Evolutionary conservation across 2,329 filamentous ascomycete genomes (phyloP).

Genomic region (Colletotrichum noveboracense): DNA sequence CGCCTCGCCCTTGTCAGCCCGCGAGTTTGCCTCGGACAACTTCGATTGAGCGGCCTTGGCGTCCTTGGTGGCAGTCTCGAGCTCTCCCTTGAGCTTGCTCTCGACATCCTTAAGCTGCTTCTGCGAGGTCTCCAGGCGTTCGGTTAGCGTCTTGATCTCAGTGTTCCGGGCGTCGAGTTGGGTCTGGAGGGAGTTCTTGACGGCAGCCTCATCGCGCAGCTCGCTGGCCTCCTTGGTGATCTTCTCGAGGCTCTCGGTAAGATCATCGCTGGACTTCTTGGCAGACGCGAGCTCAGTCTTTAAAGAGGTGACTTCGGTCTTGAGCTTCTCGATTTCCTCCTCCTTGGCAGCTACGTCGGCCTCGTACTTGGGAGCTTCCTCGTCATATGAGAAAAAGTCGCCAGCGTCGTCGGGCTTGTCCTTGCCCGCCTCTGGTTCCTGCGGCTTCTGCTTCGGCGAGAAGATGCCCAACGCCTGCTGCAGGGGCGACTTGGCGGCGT

Average conservation of each 20-base stretch:
- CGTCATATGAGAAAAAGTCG: slow-evolving; percentile 92
- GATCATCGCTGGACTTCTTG: slow-evolving; percentile 72
- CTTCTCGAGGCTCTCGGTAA: slow-evolving; percentile 71
- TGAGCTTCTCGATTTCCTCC: slow-evolving; percentile 73
- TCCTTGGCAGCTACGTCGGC: slow-evolving; percentile 73
- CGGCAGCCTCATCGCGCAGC: slow-evolving; percentile 42
- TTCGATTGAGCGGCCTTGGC: slow-evolving; percentile 30
- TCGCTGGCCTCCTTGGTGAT: slow-evolving; percentile 67
- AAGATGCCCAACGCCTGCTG: slow-evolving; percentile 54
- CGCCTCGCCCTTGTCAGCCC: slow-evolving; percentile 32
- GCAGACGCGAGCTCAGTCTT: slow-evolving; percentile 74
- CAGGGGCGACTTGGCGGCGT: slow-evolving; percentile 49
- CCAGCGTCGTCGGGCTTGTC: slow-evolving; percentile 45
- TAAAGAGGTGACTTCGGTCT: slow-evolving; percentile 70
- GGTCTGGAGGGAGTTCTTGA: slow-evolving; percentile 51
- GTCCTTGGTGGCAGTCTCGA: slow-evolving; percentile 30
- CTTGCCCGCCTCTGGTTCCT: slow-evolving; percentile 31
- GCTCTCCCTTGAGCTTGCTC: slow-evolving; percentile 30
- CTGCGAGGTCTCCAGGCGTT: slow-evolving; percentile 49
- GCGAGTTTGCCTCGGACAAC: slow-evolving; percentile 27
- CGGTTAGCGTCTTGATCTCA: slow-evolving; percentile 56
- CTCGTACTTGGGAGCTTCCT: slow-evolving; percentile 83
- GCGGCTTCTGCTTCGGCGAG: slow-evolving; percentile 50
- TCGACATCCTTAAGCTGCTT: slow-evolving; percentile 51
- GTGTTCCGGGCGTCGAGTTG: slow-evolving; percentile 53